phyloP scores from a whole-genome alignment of 2,329 filamentous ascomycete genomes.

The Colletotrichum gigasporum region DNA sequence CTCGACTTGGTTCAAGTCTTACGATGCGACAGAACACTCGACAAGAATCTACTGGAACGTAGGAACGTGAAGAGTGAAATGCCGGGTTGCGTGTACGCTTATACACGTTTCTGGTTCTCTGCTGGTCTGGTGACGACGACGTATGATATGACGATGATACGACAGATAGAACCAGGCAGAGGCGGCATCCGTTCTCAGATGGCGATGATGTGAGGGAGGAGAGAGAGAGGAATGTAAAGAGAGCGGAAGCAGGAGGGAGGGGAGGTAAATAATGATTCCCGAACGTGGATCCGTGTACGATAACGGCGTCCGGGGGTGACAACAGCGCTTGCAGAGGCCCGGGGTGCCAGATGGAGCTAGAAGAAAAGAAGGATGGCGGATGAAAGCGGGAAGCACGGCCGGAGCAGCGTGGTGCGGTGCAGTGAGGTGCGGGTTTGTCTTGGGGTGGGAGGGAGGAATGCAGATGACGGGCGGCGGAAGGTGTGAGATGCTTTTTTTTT shows the following conservation, averaged over 20 bases:
- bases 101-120: constrained; percentile 28
- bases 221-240: constrained; percentile 20
- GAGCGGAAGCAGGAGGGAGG: constrained; percentile 24
- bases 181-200: constrained; percentile 22
- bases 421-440: constrained; percentile 1
- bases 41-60: constrained; percentile 24
- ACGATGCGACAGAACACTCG: constrained; percentile 52
- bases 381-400: constrained; percentile 24
- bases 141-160: constrained; percentile 13
- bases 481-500: not conserved
- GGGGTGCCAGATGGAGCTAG: constrained; percentile 20
- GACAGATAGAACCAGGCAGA: not conserved
- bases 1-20: constrained; percentile 50
- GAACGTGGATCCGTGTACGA: constrained; percentile 28
- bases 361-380: constrained; percentile 22
- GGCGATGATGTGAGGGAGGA: constrained; percentile 4
- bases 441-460: constrained; percentile 23
- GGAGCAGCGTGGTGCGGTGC: constrained; percentile 16
- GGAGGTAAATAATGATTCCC: constrained; percentile 26
- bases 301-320: constrained; percentile 20
- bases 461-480: constrained; percentile 22
- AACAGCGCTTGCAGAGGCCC: constrained; percentile 27
- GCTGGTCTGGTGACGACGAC: constrained; percentile 14
- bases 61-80: constrained; percentile 32
- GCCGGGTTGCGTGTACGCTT: constrained; percentile 23